phyloP scores from a whole-genome alignment of 164 flowering plant species.

The Tetracentron sinense region DNA sequence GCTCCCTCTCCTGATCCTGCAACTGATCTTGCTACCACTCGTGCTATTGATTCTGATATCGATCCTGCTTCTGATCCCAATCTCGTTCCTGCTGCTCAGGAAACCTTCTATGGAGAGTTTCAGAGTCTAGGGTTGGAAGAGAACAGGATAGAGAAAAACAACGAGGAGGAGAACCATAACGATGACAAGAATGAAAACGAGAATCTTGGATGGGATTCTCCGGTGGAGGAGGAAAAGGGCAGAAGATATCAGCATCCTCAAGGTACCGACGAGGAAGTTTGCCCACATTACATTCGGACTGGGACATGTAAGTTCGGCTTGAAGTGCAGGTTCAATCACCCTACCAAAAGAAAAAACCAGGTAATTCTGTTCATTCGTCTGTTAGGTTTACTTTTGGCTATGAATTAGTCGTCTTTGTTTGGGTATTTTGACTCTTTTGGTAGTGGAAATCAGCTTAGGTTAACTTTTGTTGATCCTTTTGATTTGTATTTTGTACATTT shows the following conservation, averaged over 20 bases:
- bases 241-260: slow-evolving; percentile 41
- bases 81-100: neutral
- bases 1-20: too few relatives aligned
- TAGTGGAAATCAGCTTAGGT: slow-evolving; percentile 13
- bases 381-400: neutral
- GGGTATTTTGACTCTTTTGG: neutral
- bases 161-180: slow-evolving; percentile 4
- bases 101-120: neutral
- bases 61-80: neutral
- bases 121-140: neutral
- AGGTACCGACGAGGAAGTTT: slow-evolving; percentile 72
- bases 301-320: slow-evolving; percentile 66
- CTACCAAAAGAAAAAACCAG: slow-evolving; percentile 33
- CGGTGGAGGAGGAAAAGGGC: neutral
- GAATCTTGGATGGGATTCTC: slow-evolving; percentile 2
- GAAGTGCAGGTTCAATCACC: slow-evolving; percentile 73
- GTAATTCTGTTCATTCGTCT: slow-evolving; percentile 12
- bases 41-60: too few relatives aligned
- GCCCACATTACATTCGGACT: slow-evolving; percentile 58
- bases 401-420: neutral
- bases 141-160: neutral
- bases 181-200: slow-evolving; percentile 10
- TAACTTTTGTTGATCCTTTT: neutral
- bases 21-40: too few relatives aligned
- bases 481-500: neutral